Percentiles rank a stretch among this genome's conserved stretches.
Evolutionary conservation across 371 early-diverging fungal genomes (phyloP).

Genomic region (Mortierella sp.): DNA sequence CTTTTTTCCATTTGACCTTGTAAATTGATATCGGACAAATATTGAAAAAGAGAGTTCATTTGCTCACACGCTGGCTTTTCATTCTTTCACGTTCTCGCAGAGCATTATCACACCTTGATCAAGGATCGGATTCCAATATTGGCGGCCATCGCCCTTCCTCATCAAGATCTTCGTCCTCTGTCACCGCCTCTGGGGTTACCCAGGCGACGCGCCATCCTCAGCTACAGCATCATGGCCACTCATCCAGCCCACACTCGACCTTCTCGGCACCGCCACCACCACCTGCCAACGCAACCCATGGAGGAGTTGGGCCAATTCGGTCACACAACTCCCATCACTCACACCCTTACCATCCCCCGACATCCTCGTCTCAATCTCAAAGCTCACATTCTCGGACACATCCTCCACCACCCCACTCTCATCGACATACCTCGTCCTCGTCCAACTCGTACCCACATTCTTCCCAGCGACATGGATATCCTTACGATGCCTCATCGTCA

Average conservation of each 20-base stretch:
- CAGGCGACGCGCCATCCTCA: conserved; percentile 4
- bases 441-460: neutral
- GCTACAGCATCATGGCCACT: neutral
- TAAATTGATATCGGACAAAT: conserved; percentile 4
- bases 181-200: neutral
- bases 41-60: conserved; percentile 4
- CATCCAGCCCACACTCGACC: neutral
- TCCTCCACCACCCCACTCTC: conserved; percentile 8
- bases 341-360: neutral
- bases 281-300: neutral
- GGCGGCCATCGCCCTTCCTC: conserved; percentile 2
- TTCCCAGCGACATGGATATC: neutral
- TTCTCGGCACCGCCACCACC: conserved; percentile 6
- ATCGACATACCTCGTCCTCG: conserved; percentile 2
- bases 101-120: conserved; percentile 4
- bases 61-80: neutral
- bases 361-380: conserved; percentile 3
- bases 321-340: neutral
- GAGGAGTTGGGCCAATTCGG: conserved; percentile 9
- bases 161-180: conserved; percentile 5
- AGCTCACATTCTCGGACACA: conserved; percentile 18
- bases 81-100: neutral
- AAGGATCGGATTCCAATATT: conserved; percentile 3
- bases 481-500: neutral
- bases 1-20: neutral